Evolutionary conservation across 2,329 filamentous ascomycete genomes (phyloP).

Genomic region (Aspergillus puulaauensis): DNA sequence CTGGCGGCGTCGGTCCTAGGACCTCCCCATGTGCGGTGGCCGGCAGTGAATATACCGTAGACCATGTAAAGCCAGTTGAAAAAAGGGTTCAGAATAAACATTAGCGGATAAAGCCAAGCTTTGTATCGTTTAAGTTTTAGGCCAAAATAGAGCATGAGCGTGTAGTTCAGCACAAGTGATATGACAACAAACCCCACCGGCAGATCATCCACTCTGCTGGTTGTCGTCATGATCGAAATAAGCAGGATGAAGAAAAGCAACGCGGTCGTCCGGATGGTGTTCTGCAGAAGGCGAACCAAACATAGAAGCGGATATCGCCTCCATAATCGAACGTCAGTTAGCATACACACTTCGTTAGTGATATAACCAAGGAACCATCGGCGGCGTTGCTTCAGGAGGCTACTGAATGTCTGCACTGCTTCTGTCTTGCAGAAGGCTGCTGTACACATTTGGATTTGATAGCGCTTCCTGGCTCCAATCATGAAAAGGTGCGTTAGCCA

Average conservation of each 20-base stretch:
- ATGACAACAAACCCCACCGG: slow-evolving; percentile 93
- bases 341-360: slow-evolving; percentile 97
- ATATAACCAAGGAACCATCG: slow-evolving; percentile 97
- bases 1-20: slow-evolving; percentile 84
- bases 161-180: slow-evolving; percentile 88
- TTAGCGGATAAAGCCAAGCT: slow-evolving; percentile 89
- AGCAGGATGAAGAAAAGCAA: slow-evolving; percentile 93
- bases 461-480: slow-evolving; percentile 89
- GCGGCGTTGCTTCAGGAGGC: slow-evolving; percentile 87
- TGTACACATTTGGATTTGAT: slow-evolving; percentile 97
- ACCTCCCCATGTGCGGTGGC: slow-evolving; percentile 92
- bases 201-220: slow-evolving; percentile 72
- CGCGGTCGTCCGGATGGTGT: slow-evolving; percentile 92
- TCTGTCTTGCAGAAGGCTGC: slow-evolving; percentile 98
- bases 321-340: slow-evolving; percentile 92
- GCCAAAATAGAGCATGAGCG: slow-evolving; percentile 95
- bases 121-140: slow-evolving; percentile 84
- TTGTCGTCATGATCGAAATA: slow-evolving; percentile 80
- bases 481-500: slow-evolving; percentile 99
- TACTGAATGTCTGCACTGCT: slow-evolving; percentile 82
- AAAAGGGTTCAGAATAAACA: slow-evolving; percentile 94
- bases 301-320: slow-evolving; percentile 84
- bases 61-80: slow-evolving; percentile 99
- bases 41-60: slow-evolving; percentile 92
- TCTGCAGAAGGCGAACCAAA: slow-evolving; percentile 87